A percentile compares a stretch with the other conserved stretches of the same genome.
These are phyloP conservation scores for Apiospora aurea DNA, from an alignment of 2,329 filamentous ascomycete genomes.

Conservation along the genomic window DNA sequence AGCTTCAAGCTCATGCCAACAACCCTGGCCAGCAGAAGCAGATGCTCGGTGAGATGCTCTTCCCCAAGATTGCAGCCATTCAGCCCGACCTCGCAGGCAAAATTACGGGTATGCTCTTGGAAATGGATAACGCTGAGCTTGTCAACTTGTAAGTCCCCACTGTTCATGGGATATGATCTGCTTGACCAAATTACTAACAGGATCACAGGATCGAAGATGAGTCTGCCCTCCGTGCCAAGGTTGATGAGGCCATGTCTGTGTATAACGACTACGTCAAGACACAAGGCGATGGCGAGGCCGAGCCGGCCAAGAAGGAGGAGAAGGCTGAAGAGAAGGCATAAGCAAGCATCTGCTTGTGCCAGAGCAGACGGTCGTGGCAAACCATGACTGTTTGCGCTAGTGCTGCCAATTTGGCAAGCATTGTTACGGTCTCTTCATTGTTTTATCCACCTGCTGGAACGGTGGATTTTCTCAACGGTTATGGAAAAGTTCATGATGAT, in stretches of 20 bases:
- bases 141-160: conserved; percentile 83
- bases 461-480: conserved; percentile 37
- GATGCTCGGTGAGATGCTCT: conserved; percentile 95
- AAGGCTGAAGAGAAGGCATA: conserved; percentile 62
- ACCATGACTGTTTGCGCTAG: conserved; percentile 22
- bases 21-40: conserved; percentile 90
- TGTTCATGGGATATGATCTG: not conserved
- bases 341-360: conserved; percentile 34
- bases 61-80: conserved; percentile 96
- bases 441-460: conserved; percentile 27
- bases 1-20: conserved; percentile 58
- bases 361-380: conserved; percentile 4
- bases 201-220: conserved; percentile 82
- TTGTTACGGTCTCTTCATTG: conserved; percentile 29
- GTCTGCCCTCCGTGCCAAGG: conserved; percentile 87
- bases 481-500: conserved; percentile 44
- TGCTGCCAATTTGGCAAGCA: conserved; percentile 26
- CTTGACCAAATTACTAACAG: conserved; percentile 28
- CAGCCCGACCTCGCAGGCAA: conserved; percentile 97
- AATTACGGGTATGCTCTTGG: conserved; percentile 99
- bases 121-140: conserved; percentile 98
- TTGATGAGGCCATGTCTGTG: conserved; percentile 94
- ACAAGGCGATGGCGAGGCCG: conserved; percentile 56
- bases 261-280: conserved; percentile 99
- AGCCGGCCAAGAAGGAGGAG: conserved; percentile 59